phyloP scores from a whole-genome alignment of 1,284 basidiomycete species.

The Amylostereum areolatum region DNA sequence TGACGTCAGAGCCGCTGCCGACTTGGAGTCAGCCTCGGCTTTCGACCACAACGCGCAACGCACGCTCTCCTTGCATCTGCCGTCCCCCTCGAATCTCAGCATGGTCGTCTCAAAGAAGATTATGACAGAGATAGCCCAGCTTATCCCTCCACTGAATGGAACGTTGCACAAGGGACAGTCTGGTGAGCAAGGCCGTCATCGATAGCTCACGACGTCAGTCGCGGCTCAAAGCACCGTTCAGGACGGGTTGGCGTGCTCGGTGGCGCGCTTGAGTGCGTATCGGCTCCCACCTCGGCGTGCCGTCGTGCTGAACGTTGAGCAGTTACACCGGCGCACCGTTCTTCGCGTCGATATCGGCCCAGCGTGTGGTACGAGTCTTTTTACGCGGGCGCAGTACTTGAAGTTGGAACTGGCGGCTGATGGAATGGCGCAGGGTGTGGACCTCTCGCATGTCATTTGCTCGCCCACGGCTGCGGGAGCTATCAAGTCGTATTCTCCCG shows the following conservation, averaged over 20 bases:
- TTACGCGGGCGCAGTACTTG: no score
- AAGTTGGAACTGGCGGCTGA: neutral
- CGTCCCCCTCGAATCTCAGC: neutral
- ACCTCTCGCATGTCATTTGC: constrained; percentile 96
- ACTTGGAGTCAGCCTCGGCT: no score
- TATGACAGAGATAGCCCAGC: constrained; percentile 63
- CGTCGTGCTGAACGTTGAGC: constrained; percentile 1
- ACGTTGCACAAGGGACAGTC: constrained; percentile 95
- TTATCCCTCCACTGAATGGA: constrained; percentile 82
- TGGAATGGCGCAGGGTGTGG: constrained; percentile 64
- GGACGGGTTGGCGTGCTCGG: constrained; percentile 91
- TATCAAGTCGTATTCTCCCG: constrained; percentile 95
- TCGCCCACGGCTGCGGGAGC: constrained; percentile 84
- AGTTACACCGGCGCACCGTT: constrained; percentile 95
- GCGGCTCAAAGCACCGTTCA: constrained; percentile 22
- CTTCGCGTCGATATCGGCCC: constrained; percentile 85
- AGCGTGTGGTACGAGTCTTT: constrained; percentile 76
- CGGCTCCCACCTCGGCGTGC: neutral
- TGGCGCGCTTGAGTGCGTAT: constrained; percentile 79
- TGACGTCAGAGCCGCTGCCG: no score
- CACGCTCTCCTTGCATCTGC: no score
- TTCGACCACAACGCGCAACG: no score
- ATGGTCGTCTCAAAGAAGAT: constrained; percentile 59
- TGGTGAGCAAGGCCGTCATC: constrained; percentile 46
- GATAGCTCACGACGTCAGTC: no score